Conservation (phyloP, 306 rosid genomes). For the Fragaria vesca region DNA sequence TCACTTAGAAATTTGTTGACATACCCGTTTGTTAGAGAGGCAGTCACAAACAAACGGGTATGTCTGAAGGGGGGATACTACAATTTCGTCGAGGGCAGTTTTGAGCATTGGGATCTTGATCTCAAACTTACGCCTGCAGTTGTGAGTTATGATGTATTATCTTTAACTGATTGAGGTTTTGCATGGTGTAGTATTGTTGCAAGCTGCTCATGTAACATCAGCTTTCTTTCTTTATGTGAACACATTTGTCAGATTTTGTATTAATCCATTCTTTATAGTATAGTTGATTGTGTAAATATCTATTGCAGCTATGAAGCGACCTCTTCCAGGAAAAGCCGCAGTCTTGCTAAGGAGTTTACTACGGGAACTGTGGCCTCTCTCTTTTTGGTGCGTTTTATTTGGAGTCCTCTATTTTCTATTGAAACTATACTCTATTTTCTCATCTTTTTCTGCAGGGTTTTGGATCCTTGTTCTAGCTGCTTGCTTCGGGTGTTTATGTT, state of each 20-base stretch:
- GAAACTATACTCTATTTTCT: not conserved
- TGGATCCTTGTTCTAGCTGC: conserved; percentile 88
- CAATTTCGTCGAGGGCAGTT: conserved; percentile 64
- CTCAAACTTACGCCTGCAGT: not conserved
- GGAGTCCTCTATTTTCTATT: not conserved
- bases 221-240: not conserved
- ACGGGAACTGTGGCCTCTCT: conserved; percentile 85
- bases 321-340: conserved; percentile 73
- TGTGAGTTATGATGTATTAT: not conserved
- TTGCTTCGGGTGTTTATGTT: conserved; percentile 91
- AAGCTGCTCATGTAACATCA: not conserved
- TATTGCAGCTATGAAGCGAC: conserved; percentile 84
- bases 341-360: conserved; percentile 71
- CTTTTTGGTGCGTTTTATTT: conserved; percentile 52
- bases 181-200: not conserved
- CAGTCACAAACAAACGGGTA: conserved; percentile 42
- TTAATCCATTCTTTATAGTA: no score
- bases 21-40: conserved; percentile 78
- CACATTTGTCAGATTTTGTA: not conserved
- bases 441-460: conserved; percentile 35
- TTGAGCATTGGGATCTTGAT: conserved; percentile 82
- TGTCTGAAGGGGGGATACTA: conserved; percentile 82
- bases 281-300: not conserved
- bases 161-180: not conserved
- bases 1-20: conserved; percentile 84